Evolutionary conservation across 345 rosid genomes (phyloP).

Genomic region (Fremontodendron californicum): DNA sequence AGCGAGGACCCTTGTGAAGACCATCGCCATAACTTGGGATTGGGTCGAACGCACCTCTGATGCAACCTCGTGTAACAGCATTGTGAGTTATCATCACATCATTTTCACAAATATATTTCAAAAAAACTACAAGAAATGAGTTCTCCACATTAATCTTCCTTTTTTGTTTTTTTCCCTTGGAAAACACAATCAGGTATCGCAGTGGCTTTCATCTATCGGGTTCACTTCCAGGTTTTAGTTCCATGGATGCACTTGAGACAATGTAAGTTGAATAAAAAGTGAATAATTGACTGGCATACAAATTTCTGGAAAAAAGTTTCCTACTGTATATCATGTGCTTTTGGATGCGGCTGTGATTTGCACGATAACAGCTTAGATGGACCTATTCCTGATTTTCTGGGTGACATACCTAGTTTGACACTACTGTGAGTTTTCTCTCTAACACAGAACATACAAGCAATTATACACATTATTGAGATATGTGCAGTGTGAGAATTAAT

Average conservation of each 20-base stretch:
- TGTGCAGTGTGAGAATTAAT: too few species aligned
- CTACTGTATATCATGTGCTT: too few species aligned
- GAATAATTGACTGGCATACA: too few species aligned
- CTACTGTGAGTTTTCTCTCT: too few species aligned
- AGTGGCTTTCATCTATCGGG: constrained; percentile 14
- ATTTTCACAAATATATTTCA: background rate
- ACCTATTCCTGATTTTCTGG: constrained; percentile 26
- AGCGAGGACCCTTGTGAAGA: background rate
- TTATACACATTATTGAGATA: too few species aligned
- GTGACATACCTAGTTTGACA: too few species aligned
- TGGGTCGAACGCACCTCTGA: constrained; percentile 17
- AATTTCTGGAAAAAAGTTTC: background rate
- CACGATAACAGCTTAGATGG: constrained; percentile 22
- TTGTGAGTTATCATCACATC: constrained; percentile 12
- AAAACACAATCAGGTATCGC: constrained; percentile 12
- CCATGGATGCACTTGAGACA: constrained; percentile 23
- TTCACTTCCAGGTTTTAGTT: constrained; percentile 22
- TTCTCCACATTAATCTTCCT: background rate
- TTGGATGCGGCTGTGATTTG: constrained; percentile 19
- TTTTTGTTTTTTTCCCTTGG: background rate
- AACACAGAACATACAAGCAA: background rate
- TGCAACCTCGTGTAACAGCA: constrained; percentile 15
- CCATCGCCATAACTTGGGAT: constrained; percentile 14
- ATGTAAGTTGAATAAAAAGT: constrained; percentile 13
- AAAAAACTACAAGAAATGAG: background rate